Percentiles rank a stretch among this genome's conserved stretches.
phyloP scores from a whole-genome alignment of 75 land plant species.

The Larix kaempferi region DNA sequence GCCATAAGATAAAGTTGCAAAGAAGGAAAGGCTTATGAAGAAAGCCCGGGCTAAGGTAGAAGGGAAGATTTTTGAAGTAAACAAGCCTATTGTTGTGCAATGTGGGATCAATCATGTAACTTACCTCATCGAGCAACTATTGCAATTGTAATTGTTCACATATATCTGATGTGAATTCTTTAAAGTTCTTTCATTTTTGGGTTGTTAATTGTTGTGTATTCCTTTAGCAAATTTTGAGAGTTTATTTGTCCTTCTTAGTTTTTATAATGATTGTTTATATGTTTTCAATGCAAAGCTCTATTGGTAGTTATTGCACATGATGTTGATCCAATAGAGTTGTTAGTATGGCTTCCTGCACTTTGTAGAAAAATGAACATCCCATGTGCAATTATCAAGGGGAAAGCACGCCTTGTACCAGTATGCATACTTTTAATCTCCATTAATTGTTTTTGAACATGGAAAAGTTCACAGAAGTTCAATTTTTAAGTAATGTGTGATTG shows the following conservation, averaged over 20 bases:
- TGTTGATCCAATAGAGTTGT: conserved; percentile 74
- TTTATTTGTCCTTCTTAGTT: not conserved
- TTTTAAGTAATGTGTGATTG: too few relatives aligned
- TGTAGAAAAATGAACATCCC: conserved; percentile 72
- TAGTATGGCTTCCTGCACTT: conserved; percentile 65
- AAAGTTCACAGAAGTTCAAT: too few relatives aligned
- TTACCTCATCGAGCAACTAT: conserved; percentile 67
- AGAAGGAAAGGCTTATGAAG: conserved; percentile 65
- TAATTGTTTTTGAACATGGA: too few relatives aligned
- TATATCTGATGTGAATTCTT: not conserved
- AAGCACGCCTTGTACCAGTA: conserved; percentile 57
- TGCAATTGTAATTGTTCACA: too few relatives aligned
- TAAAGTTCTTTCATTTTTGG: not conserved
- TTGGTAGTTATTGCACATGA: conserved; percentile 78
- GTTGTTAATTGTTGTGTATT: not conserved
- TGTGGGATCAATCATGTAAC: conserved; percentile 72
- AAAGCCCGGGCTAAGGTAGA: conserved; percentile 63
- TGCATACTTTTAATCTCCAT: too few relatives aligned
- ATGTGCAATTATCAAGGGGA: conserved; percentile 65
- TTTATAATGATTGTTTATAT: not conserved
- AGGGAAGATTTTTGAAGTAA: conserved; percentile 41
- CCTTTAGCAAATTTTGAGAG: not conserved
- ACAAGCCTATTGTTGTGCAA: conserved; percentile 72
- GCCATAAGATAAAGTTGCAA: conserved; percentile 64
- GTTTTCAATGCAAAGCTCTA: conserved; percentile 59